phyloP scores from a whole-genome alignment of 2,329 filamentous ascomycete genomes.

The Paecilomyces niveus region DNA sequence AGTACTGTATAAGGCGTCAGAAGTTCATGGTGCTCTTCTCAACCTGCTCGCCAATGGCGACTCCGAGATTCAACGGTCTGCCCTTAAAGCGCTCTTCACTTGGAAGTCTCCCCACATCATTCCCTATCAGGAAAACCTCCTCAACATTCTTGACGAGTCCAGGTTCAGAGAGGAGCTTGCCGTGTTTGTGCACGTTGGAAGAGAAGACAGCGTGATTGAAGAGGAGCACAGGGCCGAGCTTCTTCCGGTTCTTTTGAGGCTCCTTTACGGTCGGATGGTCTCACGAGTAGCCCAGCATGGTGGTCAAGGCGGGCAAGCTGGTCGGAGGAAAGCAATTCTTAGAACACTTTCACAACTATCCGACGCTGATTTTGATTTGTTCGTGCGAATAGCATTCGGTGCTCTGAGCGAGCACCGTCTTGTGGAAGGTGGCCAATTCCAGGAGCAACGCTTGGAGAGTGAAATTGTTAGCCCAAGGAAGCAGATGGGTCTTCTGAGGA shows the following conservation, averaged over 20 bases:
- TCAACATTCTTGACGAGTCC: slow-evolving; percentile 82
- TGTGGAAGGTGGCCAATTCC: slow-evolving; percentile 43
- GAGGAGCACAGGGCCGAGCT: slow-evolving; percentile 64
- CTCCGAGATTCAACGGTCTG: slow-evolving; percentile 75
- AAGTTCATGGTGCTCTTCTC: slow-evolving; percentile 70
- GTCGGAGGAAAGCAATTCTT: slow-evolving; percentile 65
- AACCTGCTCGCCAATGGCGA: slow-evolving; percentile 80
- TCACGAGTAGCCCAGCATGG: slow-evolving; percentile 70
- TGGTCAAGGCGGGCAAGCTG: slow-evolving; percentile 72
- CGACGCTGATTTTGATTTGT: slow-evolving; percentile 66
- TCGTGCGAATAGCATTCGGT: slow-evolving; percentile 75
- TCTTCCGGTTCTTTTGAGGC: slow-evolving; percentile 77
- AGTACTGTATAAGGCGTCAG: slow-evolving; percentile 68
- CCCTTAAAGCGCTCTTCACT: slow-evolving; percentile 74
- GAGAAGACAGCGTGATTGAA: slow-evolving; percentile 59
- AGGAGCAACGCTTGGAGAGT: slow-evolving; percentile 48
- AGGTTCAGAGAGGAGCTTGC: slow-evolving; percentile 92
- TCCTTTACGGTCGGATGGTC: slow-evolving; percentile 86
- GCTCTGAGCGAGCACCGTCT: slow-evolving; percentile 57
- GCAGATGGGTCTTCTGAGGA: slow-evolving; percentile 85
- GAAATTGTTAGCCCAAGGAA: slow-evolving; percentile 63
- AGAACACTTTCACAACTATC: slow-evolving; percentile 72
- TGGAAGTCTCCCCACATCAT: slow-evolving; percentile 78
- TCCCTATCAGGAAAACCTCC: slow-evolving; percentile 75
- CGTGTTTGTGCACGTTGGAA: slow-evolving; percentile 70